Evolutionary conservation across 1,284 basidiomycete genomes (phyloP), one percentile per base, ranked within the genome.

Genomic region (Heterobasidion parviporum): DNA sequence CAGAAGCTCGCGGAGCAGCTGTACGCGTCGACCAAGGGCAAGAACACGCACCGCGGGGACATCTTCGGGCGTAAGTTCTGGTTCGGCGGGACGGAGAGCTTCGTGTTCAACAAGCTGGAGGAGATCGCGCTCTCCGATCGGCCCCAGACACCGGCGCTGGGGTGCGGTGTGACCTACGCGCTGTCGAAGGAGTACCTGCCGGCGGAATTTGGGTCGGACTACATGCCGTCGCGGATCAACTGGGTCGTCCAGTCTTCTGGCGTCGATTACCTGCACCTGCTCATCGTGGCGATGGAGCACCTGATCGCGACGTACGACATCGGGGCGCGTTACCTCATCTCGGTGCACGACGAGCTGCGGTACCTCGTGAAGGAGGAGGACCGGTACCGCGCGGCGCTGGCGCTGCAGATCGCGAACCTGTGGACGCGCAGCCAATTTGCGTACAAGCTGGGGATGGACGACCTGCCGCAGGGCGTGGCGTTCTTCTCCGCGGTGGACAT

Each of bases 181-280:
- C 76, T 99, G 18, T 89, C 89, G 15, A 96, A 92, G 71, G 86
- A 89, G 60, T 90, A 92, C 68, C 81, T 99, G 1, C 88, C 89
- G 2, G 80, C 81, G 45, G 79, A 78, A 56, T 87, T 90, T 58
- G 89, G 89, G 16, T 74, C 86, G 1, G 92, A 96, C 63, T 99
- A 92, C 71, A 89, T 99, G 81, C 91, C 97, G 0, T 96, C 93
- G 12, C 83, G 96, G 32, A 96, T 99, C 74, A 99, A 99, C 68
- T 99, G 97, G 97, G 97, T 97, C 52, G 97, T 99, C 7, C 97
- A 99, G 68, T 97, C 94, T 7, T 98, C 94, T 0, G 97, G 96
- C 18, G 96, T 99, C 46, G 96, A 99, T 72, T 99, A 99, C 67
- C 83, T 99, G 12, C 96, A 99, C 66, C 83, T 99, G 50, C 83